A percentile compares a stretch with the other conserved stretches of the same genome.
Conservation (phyloP, 495 filamentous ascomycete species). For the Hypoxylon fragiforme region DNA sequence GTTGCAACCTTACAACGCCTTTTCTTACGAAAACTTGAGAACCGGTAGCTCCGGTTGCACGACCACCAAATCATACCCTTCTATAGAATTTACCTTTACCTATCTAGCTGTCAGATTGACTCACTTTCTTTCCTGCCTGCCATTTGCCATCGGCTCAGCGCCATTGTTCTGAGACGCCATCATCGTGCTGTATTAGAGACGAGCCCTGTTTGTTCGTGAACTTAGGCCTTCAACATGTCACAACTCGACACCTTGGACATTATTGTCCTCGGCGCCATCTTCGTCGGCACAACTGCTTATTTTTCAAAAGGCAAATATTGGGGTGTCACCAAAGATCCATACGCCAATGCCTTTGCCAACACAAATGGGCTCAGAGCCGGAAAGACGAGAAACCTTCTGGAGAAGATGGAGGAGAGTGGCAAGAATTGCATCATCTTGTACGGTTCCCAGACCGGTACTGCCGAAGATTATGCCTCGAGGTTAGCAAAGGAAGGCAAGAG, state of each 20-base stretch:
- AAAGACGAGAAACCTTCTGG: slow-evolving; percentile 86
- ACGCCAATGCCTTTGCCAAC: slow-evolving; percentile 68
- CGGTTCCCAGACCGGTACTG: slow-evolving; percentile 96
- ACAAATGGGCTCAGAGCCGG: slow-evolving; percentile 78
- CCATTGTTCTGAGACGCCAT: slow-evolving; percentile 6
- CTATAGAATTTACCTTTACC: slow-evolving; percentile 4
- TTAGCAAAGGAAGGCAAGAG: slow-evolving; percentile 97
- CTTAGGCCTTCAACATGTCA: slow-evolving; percentile 64
- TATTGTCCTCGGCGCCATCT: slow-evolving; percentile 79
- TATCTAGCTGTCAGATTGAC: slow-evolving; percentile 8
- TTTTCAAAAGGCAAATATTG: slow-evolving; percentile 96
- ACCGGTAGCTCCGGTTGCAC: slow-evolving; percentile 10
- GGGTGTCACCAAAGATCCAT: slow-evolving; percentile 85
- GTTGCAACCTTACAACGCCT: slow-evolving; percentile 28
- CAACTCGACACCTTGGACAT: slow-evolving; percentile 96
- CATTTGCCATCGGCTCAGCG: neutral
- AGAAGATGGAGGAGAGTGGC: slow-evolving; percentile 92
- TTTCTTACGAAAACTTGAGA: slow-evolving; percentile 1
- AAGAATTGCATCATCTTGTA: slow-evolving; percentile 99
- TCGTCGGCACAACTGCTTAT: slow-evolving; percentile 88
- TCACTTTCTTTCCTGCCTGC: neutral
- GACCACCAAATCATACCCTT: neutral
- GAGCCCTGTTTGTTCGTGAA: slow-evolving; percentile 22
- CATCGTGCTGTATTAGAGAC: slow-evolving; percentile 4
- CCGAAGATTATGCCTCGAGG: slow-evolving; percentile 97